A percentile compares a stretch with the other conserved stretches of the same genome.
These are phyloP conservation scores for Salicornia ramosissima DNA, from an alignment of 148 eudicot genomes.

Conservation along the genomic window DNA sequence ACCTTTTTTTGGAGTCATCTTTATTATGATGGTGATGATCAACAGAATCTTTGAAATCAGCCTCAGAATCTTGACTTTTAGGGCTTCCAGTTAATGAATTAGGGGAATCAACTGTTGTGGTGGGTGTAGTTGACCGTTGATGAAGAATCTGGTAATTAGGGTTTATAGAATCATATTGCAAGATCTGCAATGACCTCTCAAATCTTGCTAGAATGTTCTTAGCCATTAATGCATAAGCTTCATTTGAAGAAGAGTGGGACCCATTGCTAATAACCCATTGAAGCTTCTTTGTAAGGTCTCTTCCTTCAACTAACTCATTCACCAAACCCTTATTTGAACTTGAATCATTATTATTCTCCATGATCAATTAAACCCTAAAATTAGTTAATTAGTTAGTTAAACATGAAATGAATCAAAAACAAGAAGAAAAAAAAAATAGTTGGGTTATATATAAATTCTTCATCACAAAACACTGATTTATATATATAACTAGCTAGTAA, in stretches of 20 bases:
- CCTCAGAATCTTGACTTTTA: slow-evolving; percentile 27
- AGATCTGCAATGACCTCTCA: slow-evolving; percentile 25
- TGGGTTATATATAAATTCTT: too few species aligned
- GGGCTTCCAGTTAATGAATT: slow-evolving; percentile 28
- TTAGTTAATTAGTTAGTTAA: too few species aligned
- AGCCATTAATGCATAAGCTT: slow-evolving; percentile 15
- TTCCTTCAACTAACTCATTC: slow-evolving; percentile 29
- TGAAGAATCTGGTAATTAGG: background rate
- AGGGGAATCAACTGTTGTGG: slow-evolving; percentile 21
- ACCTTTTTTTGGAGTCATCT: slow-evolving; percentile 22
- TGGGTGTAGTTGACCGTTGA: background rate
- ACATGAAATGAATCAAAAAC: too few species aligned
- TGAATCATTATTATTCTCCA: slow-evolving; percentile 19
- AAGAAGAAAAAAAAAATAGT: too few species aligned
- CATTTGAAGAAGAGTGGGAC: slow-evolving; percentile 13
- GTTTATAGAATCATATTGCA: slow-evolving; percentile 9
- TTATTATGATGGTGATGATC: slow-evolving; percentile 11
- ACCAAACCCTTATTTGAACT: slow-evolving; percentile 16
- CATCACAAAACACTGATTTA: background rate
- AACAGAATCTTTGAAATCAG: slow-evolving; percentile 21
- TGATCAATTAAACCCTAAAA: background rate
- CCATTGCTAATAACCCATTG: slow-evolving; percentile 18
- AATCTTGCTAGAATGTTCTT: slow-evolving; percentile 23
- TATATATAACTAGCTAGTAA: too few species aligned
- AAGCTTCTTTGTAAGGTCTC: slow-evolving; percentile 27